Percentiles rank a stretch among this genome's conserved stretches.
Evolutionary conservation across 495 filamentous ascomycete species (phyloP).

Genomic region (Thermothielavioides terrestris): DNA sequence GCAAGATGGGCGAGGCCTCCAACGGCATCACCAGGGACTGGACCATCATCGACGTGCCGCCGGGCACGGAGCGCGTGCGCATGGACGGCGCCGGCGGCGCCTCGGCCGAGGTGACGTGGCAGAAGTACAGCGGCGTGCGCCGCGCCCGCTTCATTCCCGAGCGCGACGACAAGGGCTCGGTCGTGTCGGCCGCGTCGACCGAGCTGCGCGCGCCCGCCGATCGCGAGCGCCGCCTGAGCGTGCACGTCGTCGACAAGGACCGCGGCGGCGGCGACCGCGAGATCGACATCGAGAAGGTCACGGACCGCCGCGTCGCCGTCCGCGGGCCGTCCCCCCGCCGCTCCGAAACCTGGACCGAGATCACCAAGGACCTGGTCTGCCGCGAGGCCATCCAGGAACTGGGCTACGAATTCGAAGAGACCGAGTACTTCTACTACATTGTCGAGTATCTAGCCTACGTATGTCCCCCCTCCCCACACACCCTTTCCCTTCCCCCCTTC

Average conservation of each 20-base stretch:
- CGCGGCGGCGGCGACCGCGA: slow-evolving; percentile 33
- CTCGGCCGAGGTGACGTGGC: slow-evolving; percentile 61
- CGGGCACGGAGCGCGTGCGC: slow-evolving; percentile 63
- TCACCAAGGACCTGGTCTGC: slow-evolving; percentile 86
- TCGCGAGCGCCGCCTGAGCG: slow-evolving; percentile 29
- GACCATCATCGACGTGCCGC: slow-evolving; percentile 71
- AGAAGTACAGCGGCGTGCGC: slow-evolving; percentile 66
- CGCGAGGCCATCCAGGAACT: slow-evolving; percentile 76
- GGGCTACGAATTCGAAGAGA: slow-evolving; percentile 90
- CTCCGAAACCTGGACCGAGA: slow-evolving; percentile 88
- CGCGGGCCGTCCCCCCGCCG: slow-evolving; percentile 34
- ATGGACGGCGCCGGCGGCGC: slow-evolving; percentile 67
- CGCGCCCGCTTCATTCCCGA: slow-evolving; percentile 57
- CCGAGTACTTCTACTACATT: slow-evolving; percentile 80
- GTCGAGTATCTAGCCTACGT: slow-evolving; percentile 86
- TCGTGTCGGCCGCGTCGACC: slow-evolving; percentile 23
- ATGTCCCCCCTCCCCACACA: slow-evolving; percentile 32
- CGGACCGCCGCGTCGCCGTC: slow-evolving; percentile 36
- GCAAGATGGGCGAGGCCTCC: slow-evolving; percentile 56
- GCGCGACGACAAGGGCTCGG: slow-evolving; percentile 25
- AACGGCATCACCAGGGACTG: slow-evolving; percentile 63
- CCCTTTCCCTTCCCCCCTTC: neutral
- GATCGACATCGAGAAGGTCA: slow-evolving; percentile 37
- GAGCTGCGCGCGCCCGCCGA: slow-evolving; percentile 23
- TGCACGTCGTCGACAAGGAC: slow-evolving; percentile 36